Conservation (phyloP, 208 protist genomes). For the Crithidia expoeki region DNA sequence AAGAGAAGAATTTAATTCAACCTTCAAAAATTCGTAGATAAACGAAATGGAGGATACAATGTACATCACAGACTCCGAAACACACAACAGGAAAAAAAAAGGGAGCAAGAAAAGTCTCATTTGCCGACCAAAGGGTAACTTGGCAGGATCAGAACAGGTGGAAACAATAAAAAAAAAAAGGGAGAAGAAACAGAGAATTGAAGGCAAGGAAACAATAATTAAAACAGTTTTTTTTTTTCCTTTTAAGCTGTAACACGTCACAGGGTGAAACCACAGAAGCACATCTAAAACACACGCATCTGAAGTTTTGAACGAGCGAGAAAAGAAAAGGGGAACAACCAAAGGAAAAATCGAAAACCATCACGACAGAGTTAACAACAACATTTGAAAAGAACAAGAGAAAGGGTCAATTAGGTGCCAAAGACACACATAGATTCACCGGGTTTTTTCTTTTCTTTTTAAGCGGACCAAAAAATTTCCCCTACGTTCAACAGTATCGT, state of each 20-base stretch:
- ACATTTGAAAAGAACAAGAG: constrained; percentile 8
- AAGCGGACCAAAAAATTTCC: neutral
- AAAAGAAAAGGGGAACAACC: neutral
- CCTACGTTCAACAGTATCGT: neutral
- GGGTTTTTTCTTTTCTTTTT: neutral
- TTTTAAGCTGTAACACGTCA: too few relatives aligned
- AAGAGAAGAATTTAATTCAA: neutral
- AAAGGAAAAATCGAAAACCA: neutral
- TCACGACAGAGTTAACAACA: too few relatives aligned
- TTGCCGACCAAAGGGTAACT: constrained; percentile 3
- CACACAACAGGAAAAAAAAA: neutral
- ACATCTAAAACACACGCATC: neutral
- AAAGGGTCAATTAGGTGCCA: too few relatives aligned
- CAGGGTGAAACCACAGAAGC: too few relatives aligned
- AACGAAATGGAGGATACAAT: constrained; percentile 7
- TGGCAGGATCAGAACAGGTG: constrained; percentile 5
- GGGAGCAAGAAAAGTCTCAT: neutral
- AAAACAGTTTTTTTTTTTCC: too few relatives aligned
- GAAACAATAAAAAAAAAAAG: constrained; percentile 31
- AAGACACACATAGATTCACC: too few relatives aligned
- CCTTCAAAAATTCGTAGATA: constrained; percentile 8
- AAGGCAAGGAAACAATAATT: neutral
- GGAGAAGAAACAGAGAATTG: constrained; percentile 2
- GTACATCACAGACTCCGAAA: constrained; percentile 12
- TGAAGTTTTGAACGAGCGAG: neutral